phyloP scores from a whole-genome alignment of 768 basidiomycete genomes.

The Holtermanniella nyarrowii region DNA sequence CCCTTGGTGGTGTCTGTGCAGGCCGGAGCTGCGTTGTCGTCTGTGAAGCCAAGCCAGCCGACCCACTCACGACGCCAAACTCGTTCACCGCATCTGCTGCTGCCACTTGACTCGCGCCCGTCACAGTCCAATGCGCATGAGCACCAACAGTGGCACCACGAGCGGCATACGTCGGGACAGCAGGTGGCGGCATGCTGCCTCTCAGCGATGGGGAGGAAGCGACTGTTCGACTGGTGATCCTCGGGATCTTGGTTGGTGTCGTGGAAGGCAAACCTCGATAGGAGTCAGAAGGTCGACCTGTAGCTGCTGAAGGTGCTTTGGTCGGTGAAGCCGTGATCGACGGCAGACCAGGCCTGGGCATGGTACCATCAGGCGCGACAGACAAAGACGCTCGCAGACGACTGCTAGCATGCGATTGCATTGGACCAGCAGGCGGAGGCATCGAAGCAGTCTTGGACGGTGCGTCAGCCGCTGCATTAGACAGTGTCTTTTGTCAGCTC shows the following conservation, averaged over 20 bases:
- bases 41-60: constrained; percentile 5
- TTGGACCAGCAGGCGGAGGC: background rate
- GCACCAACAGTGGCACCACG: background rate
- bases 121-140: background rate
- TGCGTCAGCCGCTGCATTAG: constrained; percentile 18
- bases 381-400: constrained; percentile 9
- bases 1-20: constrained; percentile 47
- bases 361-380: constrained; percentile 3
- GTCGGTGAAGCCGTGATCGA: constrained; percentile 27
- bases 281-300: constrained; percentile 10
- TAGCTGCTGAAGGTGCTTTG: constrained; percentile 7
- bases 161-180: constrained; percentile 1
- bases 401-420: background rate
- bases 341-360: constrained; percentile 12
- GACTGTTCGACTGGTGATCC: constrained; percentile 30
- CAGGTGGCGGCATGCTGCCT: constrained; percentile 25
- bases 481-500: constrained; percentile 23
- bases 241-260: constrained; percentile 41
- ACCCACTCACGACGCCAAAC: constrained; percentile 2
- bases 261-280: constrained; percentile 17
- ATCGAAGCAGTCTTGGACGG: no score
- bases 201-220: constrained; percentile 8
- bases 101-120: background rate
- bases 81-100: constrained; percentile 1
- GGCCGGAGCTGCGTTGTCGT: background rate